Conservation (phyloP, 768 basidiomycete genomes). For the Pholiota conissans region DNA sequence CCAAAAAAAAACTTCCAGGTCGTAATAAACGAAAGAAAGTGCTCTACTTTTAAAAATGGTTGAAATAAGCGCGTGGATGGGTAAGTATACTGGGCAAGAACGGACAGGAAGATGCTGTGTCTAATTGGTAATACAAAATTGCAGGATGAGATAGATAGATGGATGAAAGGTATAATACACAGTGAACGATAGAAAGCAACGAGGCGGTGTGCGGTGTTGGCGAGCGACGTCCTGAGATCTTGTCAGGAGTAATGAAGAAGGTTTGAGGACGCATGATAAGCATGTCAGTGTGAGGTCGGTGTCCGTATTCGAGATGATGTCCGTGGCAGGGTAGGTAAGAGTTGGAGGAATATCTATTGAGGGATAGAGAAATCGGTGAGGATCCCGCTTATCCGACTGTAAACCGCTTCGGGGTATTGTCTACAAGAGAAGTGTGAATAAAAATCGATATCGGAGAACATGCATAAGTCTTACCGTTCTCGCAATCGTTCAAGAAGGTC, state of each 20-base stretch:
- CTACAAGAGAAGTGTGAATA: slow-evolving; percentile 33
- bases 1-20: too few species aligned
- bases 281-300: background rate
- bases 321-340: background rate
- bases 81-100: background rate
- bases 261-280: background rate
- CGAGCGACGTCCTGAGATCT: background rate
- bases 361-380: slow-evolving; percentile 8
- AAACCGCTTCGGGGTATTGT: slow-evolving; percentile 77
- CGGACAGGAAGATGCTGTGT: background rate
- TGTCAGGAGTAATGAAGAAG: background rate
- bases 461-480: slow-evolving; percentile 52
- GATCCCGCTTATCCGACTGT: slow-evolving; percentile 77
- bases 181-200: background rate
- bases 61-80: background rate
- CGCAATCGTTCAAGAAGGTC: slow-evolving; percentile 71
- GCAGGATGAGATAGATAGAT: slow-evolving; percentile 2
- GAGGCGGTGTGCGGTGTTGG: background rate
- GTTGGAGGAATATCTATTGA: background rate
- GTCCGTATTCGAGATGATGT: background rate
- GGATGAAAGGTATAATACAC: background rate
- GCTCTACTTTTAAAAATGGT: background rate
- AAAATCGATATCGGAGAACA: slow-evolving; percentile 5
- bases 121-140: slow-evolving; percentile 2
- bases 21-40: background rate